Conservation (phyloP, 2,329 filamentous ascomycete species). For the Colletotrichum sp. region DNA sequence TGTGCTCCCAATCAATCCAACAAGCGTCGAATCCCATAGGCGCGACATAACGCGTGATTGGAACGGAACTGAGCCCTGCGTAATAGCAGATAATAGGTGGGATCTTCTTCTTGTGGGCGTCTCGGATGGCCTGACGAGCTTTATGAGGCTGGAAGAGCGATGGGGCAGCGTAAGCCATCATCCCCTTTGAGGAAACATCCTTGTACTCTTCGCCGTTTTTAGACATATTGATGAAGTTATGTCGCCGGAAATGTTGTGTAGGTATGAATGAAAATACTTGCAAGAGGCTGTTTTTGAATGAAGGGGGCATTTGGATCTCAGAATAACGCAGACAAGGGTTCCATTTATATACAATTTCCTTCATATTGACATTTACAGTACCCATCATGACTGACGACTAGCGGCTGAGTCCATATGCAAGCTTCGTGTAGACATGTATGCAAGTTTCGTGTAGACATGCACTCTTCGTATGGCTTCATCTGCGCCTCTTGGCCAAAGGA, state of each 20-base stretch:
- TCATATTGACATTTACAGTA: background rate
- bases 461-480: background rate
- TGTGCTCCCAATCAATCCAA: slow-evolving; percentile 54
- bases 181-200: slow-evolving; percentile 22
- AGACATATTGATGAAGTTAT: background rate
- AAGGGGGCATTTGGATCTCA: background rate
- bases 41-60: slow-evolving; percentile 43
- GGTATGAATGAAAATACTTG: background rate
- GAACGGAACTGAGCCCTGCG: slow-evolving; percentile 40
- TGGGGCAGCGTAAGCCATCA: slow-evolving; percentile 45
- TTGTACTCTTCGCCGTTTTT: slow-evolving; percentile 10
- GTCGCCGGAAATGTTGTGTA: background rate
- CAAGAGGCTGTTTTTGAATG: background rate
- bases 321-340: background rate
- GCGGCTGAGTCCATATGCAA: background rate
- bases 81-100: slow-evolving; percentile 46
- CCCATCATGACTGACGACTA: background rate
- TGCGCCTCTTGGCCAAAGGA: background rate
- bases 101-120: slow-evolving; percentile 49
- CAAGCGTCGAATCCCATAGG: slow-evolving; percentile 46
- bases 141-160: slow-evolving; percentile 51
- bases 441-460: background rate
- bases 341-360: background rate
- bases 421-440: background rate
- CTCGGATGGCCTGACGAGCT: slow-evolving; percentile 46